phyloP scores from a whole-genome alignment of 352 stramenopile genomes.

The Saprolegnia parasitica region DNA sequence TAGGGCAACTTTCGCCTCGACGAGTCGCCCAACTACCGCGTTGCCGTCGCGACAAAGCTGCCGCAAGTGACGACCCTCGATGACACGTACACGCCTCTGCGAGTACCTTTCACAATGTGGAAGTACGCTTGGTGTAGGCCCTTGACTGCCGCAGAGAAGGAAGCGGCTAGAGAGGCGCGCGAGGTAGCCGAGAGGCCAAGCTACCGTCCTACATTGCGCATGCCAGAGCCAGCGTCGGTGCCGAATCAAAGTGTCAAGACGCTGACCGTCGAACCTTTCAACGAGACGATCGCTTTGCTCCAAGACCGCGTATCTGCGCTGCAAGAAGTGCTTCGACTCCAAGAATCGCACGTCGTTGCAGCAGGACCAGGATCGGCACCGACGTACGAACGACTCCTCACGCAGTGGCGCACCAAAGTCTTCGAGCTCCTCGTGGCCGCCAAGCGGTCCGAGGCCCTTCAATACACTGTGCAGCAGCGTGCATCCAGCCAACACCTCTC shows the following conservation, averaged over 20 bases:
- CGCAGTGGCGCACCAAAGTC: conserved; percentile 55
- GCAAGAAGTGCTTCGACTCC: conserved; percentile 14
- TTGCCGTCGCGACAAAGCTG: conserved; percentile 52
- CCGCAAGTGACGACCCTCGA: conserved; percentile 52
- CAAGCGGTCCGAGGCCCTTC: conserved; percentile 37
- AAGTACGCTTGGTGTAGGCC: neutral
- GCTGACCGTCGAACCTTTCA: neutral
- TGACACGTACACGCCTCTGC: conserved; percentile 27
- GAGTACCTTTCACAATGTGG: neutral
- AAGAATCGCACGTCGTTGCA: conserved; percentile 11
- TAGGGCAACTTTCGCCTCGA: conserved; percentile 54
- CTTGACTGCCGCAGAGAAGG: neutral
- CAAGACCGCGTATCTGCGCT: conserved; percentile 1
- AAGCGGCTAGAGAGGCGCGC: too few species aligned
- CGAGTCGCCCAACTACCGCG: conserved; percentile 36
- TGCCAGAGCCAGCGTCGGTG: too few species aligned
- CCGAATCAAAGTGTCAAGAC: too few species aligned
- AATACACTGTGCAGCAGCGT: conserved; percentile 9
- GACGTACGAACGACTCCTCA: conserved; percentile 30
- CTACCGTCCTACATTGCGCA: too few species aligned
- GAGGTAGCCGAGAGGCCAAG: too few species aligned
- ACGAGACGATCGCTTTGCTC: conserved; percentile 5
- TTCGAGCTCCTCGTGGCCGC: conserved; percentile 55
- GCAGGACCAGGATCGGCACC: neutral
- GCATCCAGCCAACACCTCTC: neutral